Base-by-base conservation (phyloP, 176 grass and related monocot species). In the Zoysia pacifica region DNA sequence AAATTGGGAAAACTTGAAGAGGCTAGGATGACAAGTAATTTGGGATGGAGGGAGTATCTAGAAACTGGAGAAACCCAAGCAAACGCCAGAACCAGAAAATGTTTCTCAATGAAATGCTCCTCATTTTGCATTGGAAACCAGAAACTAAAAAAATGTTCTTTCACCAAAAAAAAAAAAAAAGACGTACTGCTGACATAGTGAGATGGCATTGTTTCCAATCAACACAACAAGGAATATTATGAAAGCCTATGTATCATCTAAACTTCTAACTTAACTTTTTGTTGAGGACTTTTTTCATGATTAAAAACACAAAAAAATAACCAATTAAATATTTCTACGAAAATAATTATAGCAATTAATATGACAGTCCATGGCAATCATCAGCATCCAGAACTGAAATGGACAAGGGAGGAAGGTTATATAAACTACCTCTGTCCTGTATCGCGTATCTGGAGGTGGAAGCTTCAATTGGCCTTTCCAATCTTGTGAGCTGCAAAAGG, bases 381-480 rank as follows among this genome's bases (percentile, higher is more conserved):
- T 45, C 45, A 65, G 1, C 12, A 44, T 67, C 39, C 15, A 36
- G 11, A 50, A 72, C 11, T 65, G 61, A 59, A 6, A 78, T 19
- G 13, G 75, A 58, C 38, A 49, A 19, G 11, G 47, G 45, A 76
- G 9, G 45, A 13, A 13, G 73, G 39, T 13, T 42, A 9, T 45
- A 67, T 39, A 50, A 50, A 42, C 47, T 92, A 97, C 94, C 94
- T 97, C 89, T 78, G 94, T 94, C 77, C 38, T 88, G 65, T 88
- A 97, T 13, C 91, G 91, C 11, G 91, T 94, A 80, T 97, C 94
- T 75, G 41, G 52, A 87, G 94, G 73, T 49, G 94, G 91, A 65
- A 94, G 82, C 42, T 92, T 97, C 48, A 94, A 67, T 77, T 94
- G 87, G 16, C 83, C 83, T 67, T 92, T 97, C 94, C 91, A 97